phyloP scores from a whole-genome alignment of 805 yeast species.

The Sugiyamaella marilandica region DNA sequence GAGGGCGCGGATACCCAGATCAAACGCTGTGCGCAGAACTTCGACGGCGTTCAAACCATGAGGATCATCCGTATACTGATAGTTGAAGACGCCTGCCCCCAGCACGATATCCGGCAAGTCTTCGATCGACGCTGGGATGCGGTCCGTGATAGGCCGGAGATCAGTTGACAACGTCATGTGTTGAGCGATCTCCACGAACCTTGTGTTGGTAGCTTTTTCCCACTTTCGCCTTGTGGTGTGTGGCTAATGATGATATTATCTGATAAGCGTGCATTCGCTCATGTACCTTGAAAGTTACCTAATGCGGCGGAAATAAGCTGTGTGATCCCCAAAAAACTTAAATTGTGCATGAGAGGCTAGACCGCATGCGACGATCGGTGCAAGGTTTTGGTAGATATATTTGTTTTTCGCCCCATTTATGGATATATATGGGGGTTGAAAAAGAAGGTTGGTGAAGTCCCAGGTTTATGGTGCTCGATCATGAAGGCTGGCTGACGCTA shows the following conservation, averaged over 20 bases:
- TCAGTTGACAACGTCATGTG: constrained; percentile 3
- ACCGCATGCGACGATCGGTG: too few relatives aligned
- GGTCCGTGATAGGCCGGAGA: constrained; percentile 4
- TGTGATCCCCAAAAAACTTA: too few relatives aligned
- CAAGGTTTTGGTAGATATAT: too few relatives aligned
- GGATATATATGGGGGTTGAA: too few relatives aligned
- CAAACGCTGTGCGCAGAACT: constrained; percentile 56
- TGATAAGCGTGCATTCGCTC: not conserved
- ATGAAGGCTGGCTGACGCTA: not conserved
- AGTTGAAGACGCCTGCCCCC: constrained; percentile 88
- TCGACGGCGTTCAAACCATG: constrained; percentile 50
- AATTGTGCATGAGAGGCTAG: too few relatives aligned
- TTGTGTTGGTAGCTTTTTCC: not conserved
- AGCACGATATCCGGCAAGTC: constrained; percentile 47
- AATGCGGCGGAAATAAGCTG: not conserved
- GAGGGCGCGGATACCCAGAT: constrained; percentile 65
- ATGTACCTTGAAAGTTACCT: not conserved
- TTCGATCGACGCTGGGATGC: constrained; percentile 7
- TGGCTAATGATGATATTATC: not conserved
- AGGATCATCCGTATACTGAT: constrained; percentile 73
- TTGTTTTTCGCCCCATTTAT: too few relatives aligned
- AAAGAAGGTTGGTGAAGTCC: too few relatives aligned
- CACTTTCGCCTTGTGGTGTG: not conserved
- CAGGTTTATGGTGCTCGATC: too few relatives aligned
- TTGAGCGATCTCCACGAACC: not conserved